Evolutionary conservation across 106 monocot species (phyloP).

Genomic region (Cymbidium sinense): DNA sequence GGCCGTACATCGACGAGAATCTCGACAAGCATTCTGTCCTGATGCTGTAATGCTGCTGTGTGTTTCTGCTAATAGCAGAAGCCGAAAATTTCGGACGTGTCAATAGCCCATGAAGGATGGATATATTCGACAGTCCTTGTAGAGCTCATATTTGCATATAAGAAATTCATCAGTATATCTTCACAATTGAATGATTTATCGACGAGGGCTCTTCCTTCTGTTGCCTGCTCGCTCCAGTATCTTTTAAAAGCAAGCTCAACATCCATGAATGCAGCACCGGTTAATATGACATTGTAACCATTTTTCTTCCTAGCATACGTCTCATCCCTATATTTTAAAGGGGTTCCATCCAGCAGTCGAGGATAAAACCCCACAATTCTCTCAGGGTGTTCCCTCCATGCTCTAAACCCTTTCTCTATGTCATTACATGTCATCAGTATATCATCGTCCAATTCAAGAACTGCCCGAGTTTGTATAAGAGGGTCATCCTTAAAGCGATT

Average conservation of each 20-base stretch:
- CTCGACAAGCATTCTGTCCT: constrained; percentile 37
- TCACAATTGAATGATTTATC: constrained; percentile 47
- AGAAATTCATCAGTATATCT: constrained; percentile 54
- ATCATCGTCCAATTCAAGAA: constrained; percentile 55
- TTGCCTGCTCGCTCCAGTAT: constrained; percentile 48
- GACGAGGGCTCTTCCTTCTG: constrained; percentile 35
- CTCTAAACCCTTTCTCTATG: constrained; percentile 49
- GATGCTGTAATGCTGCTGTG: constrained; percentile 35
- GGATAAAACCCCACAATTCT: constrained; percentile 56
- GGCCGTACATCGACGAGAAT: constrained; percentile 37
- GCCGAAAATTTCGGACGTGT: constrained; percentile 51
- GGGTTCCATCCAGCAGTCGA: constrained; percentile 32
- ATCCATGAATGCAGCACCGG: constrained; percentile 65
- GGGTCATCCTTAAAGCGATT: constrained; percentile 43
- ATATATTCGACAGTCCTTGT: constrained; percentile 47
- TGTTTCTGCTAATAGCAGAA: constrained; percentile 46
- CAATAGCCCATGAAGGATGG: constrained; percentile 50
- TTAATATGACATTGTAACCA: constrained; percentile 43
- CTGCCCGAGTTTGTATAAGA: constrained; percentile 34
- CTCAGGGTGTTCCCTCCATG: constrained; percentile 53
- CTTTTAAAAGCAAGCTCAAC: constrained; percentile 35
- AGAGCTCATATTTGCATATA: constrained; percentile 36
- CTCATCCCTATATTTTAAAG: constrained; percentile 47
- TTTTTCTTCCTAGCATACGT: constrained; percentile 37
- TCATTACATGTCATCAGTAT: constrained; percentile 61